Conservation (phyloP, 768 basidiomycete species). For the Austroboletus festivus region DNA sequence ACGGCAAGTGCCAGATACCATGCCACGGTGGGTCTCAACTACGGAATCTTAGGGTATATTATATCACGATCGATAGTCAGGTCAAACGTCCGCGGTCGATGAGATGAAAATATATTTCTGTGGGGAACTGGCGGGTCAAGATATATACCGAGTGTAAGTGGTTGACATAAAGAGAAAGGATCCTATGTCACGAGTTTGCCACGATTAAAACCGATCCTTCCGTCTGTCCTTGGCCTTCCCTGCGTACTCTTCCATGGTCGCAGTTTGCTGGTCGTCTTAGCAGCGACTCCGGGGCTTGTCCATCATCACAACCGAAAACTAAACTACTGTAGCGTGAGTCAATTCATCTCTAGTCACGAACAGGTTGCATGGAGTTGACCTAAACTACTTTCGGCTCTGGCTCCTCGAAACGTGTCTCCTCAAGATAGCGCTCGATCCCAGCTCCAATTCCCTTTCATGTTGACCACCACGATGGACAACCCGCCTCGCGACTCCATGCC, state of each 20-base stretch:
- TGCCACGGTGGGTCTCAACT: too few species aligned
- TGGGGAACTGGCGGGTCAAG: background rate
- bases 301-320: too few species aligned
- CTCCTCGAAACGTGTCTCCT: slow-evolving; percentile 27
- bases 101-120: background rate
- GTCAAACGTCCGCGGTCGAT: background rate
- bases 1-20: too few species aligned
- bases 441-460: slow-evolving; percentile 9
- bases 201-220: slow-evolving; percentile 6
- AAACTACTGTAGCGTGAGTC: slow-evolving; percentile 1
- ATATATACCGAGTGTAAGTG: background rate
- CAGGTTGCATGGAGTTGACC: slow-evolving; percentile 17
- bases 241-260: slow-evolving; percentile 1
- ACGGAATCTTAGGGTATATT: too few species aligned
- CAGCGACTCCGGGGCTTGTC: background rate
- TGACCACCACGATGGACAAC: slow-evolving; percentile 27
- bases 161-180: slow-evolving; percentile 15
- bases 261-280: background rate
- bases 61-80: too few species aligned
- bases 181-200: slow-evolving; percentile 22
- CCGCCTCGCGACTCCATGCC: slow-evolving; percentile 22
- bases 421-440: slow-evolving; percentile 20
- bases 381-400: slow-evolving; percentile 20
- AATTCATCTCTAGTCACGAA: background rate
- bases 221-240: slow-evolving; percentile 9